phyloP scores from a whole-genome alignment of 2,329 filamentous ascomycete species.

The Penicillium sp. region DNA sequence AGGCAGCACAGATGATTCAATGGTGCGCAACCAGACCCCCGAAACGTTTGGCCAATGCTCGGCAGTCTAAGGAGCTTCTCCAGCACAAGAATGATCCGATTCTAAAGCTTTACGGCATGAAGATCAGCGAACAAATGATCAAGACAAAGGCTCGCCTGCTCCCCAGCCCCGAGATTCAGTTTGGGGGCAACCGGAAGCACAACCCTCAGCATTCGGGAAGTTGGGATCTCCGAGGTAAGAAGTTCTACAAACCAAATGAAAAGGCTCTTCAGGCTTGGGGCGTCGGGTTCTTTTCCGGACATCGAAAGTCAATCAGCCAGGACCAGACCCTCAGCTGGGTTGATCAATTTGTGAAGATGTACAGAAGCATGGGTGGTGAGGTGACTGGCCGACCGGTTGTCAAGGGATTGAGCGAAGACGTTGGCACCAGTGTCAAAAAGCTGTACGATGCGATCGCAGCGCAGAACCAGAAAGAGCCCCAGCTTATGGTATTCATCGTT shows the following conservation, averaged over 20 bases:
- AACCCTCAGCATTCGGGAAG: conserved; percentile 68
- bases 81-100: conserved; percentile 68
- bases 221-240: conserved; percentile 83
- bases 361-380: conserved; percentile 60
- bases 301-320: conserved; percentile 47
- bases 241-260: conserved; percentile 67
- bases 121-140: conserved; percentile 64
- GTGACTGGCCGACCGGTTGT: conserved; percentile 50
- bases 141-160: conserved; percentile 69
- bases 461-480: conserved; percentile 54
- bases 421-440: conserved; percentile 55
- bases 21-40: conserved; percentile 78
- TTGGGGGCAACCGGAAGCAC: conserved; percentile 52
- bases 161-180: conserved; percentile 67
- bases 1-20: conserved; percentile 88
- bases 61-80: conserved; percentile 64
- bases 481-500: conserved; percentile 78
- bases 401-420: conserved; percentile 42
- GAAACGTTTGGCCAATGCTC: conserved; percentile 66
- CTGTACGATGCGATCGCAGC: conserved; percentile 50
- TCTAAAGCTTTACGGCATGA: conserved; percentile 70
- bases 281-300: conserved; percentile 63
- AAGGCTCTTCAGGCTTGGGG: conserved; percentile 70
- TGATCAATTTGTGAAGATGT: conserved; percentile 60
- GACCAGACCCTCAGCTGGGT: conserved; percentile 54